Evolutionary conservation across 352 stramenopile genomes (phyloP), one percentile per base, ranked within the genome.

Genomic region (Globisporangium solare): DNA sequence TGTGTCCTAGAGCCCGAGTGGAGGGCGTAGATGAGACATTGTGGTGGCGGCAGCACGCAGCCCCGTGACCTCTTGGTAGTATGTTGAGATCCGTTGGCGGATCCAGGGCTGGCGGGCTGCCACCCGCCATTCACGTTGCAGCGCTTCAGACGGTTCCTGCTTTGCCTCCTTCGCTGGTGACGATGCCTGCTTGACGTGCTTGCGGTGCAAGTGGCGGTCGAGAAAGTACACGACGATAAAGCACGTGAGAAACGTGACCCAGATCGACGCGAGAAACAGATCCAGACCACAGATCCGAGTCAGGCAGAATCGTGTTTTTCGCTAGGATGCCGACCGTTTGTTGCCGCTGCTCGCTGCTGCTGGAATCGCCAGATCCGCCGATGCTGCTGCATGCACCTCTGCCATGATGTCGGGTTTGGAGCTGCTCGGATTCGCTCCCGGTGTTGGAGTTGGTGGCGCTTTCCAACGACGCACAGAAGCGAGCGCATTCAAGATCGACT

Each of bases 211-310:
- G 6, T 50, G 48, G 6, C 20, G 54, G 41, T 79, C 71, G 22
- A 72, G 55, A 7, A 79, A 39, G 54, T 73, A 79, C 12, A 79
- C 54, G 5, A 79, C 68, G 2, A 71, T 46, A 43, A 68, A 57
- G 50, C 71, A 79, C 13, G 70, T 58, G 18, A 50, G 37, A 45
- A 79, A 73, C 0, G 68, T 79, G 51, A 79, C 41, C 18, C 47
- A 56, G 27, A 75, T 53, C 0, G 70, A 71, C 13, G 68, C 57
- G 57, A 79, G 77, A 58, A 76, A 76, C 54, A 79, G 63, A 6
- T 61, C 60, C 13, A 79, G 56, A 3, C 71, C 66, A 39, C 68
- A 79, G 10, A 79, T 37, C 0, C 66, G 54, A 20, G 63, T 68
- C 40, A 79, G 71, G 27, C 71, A 79, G 42, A 59, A 35, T 10